phyloP scores from a whole-genome alignment of 163 green algal species.

The Chlamydomonas reinhardtii region DNA sequence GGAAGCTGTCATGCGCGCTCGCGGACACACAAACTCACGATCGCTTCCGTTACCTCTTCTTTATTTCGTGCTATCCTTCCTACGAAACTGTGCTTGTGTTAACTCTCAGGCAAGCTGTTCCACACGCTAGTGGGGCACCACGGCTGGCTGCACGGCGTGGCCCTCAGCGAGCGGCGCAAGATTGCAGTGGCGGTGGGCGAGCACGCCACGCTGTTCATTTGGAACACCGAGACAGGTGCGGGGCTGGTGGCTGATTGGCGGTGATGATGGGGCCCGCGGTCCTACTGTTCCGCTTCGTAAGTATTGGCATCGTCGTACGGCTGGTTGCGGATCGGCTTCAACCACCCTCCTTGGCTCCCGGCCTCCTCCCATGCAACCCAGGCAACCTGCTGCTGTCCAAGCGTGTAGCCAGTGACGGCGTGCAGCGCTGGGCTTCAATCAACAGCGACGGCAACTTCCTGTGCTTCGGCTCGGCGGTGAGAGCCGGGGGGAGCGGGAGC shows the following conservation, averaged over 20 bases:
- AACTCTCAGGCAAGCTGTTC: conserved; percentile 13
- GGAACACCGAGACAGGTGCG: conserved; percentile 30
- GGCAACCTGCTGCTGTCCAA: conserved; percentile 30
- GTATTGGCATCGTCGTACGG: too few relatives aligned
- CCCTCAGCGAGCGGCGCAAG: conserved; percentile 30
- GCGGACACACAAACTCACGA: too few relatives aligned
- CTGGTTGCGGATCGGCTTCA: too few relatives aligned
- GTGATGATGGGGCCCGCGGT: too few relatives aligned
- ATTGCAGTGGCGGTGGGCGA: conserved; percentile 24
- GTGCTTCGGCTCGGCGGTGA: conserved; percentile 23
- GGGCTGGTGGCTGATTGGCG: too few relatives aligned
- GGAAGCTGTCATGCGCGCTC: too few relatives aligned
- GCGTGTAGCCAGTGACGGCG: conserved; percentile 5
- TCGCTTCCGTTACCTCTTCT: too few relatives aligned
- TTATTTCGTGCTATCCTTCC: too few relatives aligned
- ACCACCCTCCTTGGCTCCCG: too few relatives aligned
- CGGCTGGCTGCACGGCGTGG: conserved; percentile 40
- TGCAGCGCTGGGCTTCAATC: conserved; percentile 29
- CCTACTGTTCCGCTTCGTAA: too few relatives aligned
- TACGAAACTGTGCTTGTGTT: too few relatives aligned
- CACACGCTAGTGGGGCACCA: conserved; percentile 36
- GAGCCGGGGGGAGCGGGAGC: neutral
- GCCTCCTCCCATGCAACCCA: too few relatives aligned
- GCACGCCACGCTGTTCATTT: conserved; percentile 35
- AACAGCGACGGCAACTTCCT: conserved; percentile 42